These are phyloP conservation scores for Talaromyces funiculosus DNA, from an alignment of 2,329 filamentous ascomycete species.

Conservation along the genomic window DNA sequence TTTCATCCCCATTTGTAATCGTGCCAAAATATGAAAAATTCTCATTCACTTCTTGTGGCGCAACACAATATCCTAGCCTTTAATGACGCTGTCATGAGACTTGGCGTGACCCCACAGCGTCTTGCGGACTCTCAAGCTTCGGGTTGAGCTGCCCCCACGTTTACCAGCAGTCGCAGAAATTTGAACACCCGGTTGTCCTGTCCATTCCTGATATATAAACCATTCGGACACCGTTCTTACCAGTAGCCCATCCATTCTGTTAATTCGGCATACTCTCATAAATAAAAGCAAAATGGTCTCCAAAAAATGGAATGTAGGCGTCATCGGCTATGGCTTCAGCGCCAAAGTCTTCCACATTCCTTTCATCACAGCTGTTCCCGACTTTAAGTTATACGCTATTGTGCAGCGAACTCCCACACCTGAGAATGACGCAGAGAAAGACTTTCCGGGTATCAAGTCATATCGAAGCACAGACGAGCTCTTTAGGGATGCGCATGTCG, in stretches of 20 bases:
- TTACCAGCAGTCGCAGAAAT: background rate
- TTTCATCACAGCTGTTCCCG: conserved; percentile 60
- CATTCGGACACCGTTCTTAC: background rate
- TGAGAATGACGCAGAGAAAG: conserved; percentile 60
- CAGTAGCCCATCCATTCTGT: background rate
- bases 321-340: conserved; percentile 57
- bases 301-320: conserved; percentile 51
- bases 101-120: background rate
- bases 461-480: conserved; percentile 59
- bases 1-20: background rate
- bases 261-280: background rate
- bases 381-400: conserved; percentile 65
- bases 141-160: conserved; percentile 16
- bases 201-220: background rate
- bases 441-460: conserved; percentile 61
- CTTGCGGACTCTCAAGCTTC: background rate
- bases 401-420: conserved; percentile 66
- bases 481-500: conserved; percentile 59
- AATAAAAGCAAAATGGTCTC: conserved; percentile 29
- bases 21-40: background rate
- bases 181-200: background rate
- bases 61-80: background rate
- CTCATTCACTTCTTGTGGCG: too few relatives aligned
- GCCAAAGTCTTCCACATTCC: conserved; percentile 84
- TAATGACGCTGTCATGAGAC: background rate